A percentile compares a stretch with the other conserved stretches of the same genome.
Conservation (phyloP, 176 grass and related monocot species). For the Poa pratensis region DNA sequence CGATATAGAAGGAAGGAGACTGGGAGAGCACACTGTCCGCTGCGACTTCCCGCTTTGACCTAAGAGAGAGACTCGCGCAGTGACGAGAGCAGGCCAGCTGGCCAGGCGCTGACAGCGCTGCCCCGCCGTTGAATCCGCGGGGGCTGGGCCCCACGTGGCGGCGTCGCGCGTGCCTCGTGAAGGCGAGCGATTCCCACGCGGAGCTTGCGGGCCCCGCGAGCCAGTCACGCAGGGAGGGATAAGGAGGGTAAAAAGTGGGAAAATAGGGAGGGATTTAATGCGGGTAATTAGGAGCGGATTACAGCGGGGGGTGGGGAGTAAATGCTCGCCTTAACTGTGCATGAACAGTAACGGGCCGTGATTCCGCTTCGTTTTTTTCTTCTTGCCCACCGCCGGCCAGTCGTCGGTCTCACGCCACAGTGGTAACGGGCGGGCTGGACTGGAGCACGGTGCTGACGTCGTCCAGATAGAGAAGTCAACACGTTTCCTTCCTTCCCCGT, state of each 20-base stretch:
- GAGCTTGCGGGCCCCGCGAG: background rate
- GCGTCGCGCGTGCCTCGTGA: slow-evolving; percentile 8
- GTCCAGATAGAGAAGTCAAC: background rate
- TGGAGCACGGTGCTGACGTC: background rate
- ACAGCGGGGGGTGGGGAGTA: slow-evolving; percentile 18
- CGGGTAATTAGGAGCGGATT: slow-evolving; percentile 50
- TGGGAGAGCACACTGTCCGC: slow-evolving; percentile 18
- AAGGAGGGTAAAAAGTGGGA: background rate
- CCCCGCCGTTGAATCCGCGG: slow-evolving; percentile 29
- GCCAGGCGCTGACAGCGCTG: background rate
- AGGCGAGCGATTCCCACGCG: slow-evolving; percentile 1
- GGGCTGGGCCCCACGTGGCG: background rate
- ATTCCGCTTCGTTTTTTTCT: background rate
- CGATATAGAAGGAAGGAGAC: background rate
- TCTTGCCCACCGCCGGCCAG: background rate
- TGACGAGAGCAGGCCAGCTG: background rate
- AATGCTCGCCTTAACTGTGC: slow-evolving; percentile 46
- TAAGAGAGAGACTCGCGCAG: background rate
- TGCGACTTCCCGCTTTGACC: background rate
- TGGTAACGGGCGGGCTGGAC: background rate
- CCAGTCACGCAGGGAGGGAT: background rate
- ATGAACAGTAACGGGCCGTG: slow-evolving; percentile 44
- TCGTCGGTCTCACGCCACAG: background rate
- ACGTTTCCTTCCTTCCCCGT: background rate
- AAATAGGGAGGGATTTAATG: slow-evolving; percentile 37